Evolutionary conservation across 2,329 filamentous ascomycete genomes (phyloP), one percentile per base, ranked within the genome.

Genomic region (Pleurostoma richardsiae): DNA sequence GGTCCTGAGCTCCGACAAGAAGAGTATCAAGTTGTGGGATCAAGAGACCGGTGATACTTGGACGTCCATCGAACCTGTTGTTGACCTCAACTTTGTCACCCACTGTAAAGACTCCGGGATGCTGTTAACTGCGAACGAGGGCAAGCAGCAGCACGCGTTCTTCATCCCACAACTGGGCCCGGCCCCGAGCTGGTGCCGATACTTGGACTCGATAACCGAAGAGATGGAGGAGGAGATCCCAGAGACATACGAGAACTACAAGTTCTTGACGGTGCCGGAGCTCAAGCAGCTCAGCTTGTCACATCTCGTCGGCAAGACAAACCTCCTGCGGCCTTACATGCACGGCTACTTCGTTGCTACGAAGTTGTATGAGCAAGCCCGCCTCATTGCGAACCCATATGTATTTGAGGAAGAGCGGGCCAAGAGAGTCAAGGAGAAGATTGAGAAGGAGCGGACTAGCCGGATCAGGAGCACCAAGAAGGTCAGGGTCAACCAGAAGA

Each of bases 271-370:
- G 2, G 67, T 90, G 51, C 83, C 88, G 40, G 91, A 99, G 65
- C 76, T 99, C 45, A 87, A 88, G 57, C 82, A 85, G 33, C 79
- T 99, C 54, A 95, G 89, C 63, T 68, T 99, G 60, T 85, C 88
- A 45, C 92, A 97, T 63, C 76, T 99, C 42, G 79, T 99, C 48
- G 92, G 92, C 54, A 91, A 90, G 57, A 95, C 90, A 29, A 94
- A 88, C 60, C 72, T 97, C 26, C 73, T 99, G 39, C 80, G 92
- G 40, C 94, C 94, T 40, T 99, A 99, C 63, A 99, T 99, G 95
- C 94, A 99, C 64, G 95, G 94, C 57, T 97, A 94, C 76, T 99
- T 99, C 70, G 91, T 99, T 42, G 89, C 88, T 33, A 92, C 95
- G 58, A 90, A 91, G 60, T 71, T 99, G 29, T 97, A 99, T 65